Evolutionary conservation across 192 early-diverging fungal genomes (phyloP), one percentile per base, ranked within the genome.

Genomic region (Pecoramyces ruminantium): DNA sequence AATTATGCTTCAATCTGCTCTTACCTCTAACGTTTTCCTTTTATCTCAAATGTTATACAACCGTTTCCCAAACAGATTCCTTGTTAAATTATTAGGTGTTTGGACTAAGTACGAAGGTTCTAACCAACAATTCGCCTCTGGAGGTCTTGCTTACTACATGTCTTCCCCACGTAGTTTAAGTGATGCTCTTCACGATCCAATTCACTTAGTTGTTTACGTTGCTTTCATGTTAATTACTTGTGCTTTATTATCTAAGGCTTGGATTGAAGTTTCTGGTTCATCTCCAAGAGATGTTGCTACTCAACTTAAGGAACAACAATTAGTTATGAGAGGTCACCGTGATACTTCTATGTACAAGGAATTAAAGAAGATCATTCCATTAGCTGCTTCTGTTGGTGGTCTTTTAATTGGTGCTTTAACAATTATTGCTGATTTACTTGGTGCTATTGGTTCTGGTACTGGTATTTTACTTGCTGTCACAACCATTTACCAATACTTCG

Each of bases 401-500:
- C 92, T 98, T 28, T 95, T 94, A 85, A 94, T 99, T 86, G 98
- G 96, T 80, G 93, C 94, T 28, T 86, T 99, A 79, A 96, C 95
- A 77, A 96, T 99, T 77, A 87, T 94, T 85, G 98, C 98, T 29
- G 98, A 99, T 89, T 91, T 99, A 83, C 87, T 99, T 42, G 97
- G 88, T 88, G 98, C 98, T 29, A 97, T 99, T 90, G 98, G 98
- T 29, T 97, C 96, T 38, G 98, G 98, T 77, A 99, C 98, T 28
- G 98, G 98, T 92, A 99, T 99, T 82, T 88, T 99, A 83, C 85
- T 99, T 79, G 95, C 96, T 81, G 97, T 98, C 40, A 99, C 98
- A 30, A 98, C 97, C 82, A 99, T 99, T 86, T 99, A 97, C 92
- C 95, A 96, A 88, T 97, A 97, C 91, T 97, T 95, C 90, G 96